Percentiles rank a stretch among this genome's conserved stretches.
phyloP scores from a whole-genome alignment of 2,329 filamentous ascomycete genomes.

The Parafenestella ontariensis region DNA sequence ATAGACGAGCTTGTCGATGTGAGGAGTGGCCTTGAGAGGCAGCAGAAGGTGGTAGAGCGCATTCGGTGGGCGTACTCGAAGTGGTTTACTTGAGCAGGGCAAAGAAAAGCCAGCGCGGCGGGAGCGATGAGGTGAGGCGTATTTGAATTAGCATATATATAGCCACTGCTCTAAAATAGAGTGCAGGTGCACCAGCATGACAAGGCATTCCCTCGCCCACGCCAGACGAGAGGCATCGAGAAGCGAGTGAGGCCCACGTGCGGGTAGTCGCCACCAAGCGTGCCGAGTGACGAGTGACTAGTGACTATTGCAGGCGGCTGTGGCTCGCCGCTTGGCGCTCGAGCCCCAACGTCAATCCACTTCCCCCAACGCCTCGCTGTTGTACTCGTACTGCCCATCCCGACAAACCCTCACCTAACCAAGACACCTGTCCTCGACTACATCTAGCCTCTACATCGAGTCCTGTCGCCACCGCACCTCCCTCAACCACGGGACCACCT shows the following conservation, averaged over 20 bases:
- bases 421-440: background rate
- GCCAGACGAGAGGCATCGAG: background rate
- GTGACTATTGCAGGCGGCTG: no score
- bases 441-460: background rate
- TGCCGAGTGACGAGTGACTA: background rate
- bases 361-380: slow-evolving; percentile 4
- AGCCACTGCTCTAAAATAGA: background rate
- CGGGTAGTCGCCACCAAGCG: slow-evolving; percentile 3
- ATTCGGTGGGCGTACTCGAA: slow-evolving; percentile 90
- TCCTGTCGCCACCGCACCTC: background rate
- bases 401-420: slow-evolving; percentile 1
- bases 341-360: slow-evolving; percentile 21
- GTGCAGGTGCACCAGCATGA: background rate
- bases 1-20: slow-evolving; percentile 85
- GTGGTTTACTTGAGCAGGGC: slow-evolving; percentile 60
- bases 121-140: background rate
- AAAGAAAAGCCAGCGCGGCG: background rate
- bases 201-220: background rate
- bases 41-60: slow-evolving; percentile 79
- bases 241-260: background rate
- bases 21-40: slow-evolving; percentile 75
- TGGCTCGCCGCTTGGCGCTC: slow-evolving; percentile 14
- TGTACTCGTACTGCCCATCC: slow-evolving; percentile 14
- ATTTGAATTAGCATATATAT: background rate
- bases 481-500: slow-evolving; percentile 2